Conservation (phyloP, 2,329 filamentous ascomycete species). For the Fusarium austroafricanum region DNA sequence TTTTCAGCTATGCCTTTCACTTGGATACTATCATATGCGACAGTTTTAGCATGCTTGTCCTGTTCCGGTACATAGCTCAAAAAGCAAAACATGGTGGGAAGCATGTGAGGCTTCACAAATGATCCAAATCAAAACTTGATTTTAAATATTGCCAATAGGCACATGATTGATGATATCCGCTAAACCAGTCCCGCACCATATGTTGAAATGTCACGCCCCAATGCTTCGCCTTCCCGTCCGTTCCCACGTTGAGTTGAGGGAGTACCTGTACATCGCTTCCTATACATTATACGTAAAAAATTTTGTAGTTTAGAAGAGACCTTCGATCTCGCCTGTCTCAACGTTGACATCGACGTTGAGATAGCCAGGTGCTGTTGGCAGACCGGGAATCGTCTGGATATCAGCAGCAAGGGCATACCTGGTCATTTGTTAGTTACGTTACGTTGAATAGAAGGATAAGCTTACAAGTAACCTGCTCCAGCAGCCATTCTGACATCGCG, state of each 20-base stretch:
- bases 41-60: not conserved
- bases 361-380: constrained; percentile 95
- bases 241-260: constrained; percentile 48
- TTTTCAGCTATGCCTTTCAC: constrained; percentile 3
- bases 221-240: constrained; percentile 41
- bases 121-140: constrained; percentile 16
- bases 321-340: constrained; percentile 87
- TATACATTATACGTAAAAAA: constrained; percentile 6
- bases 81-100: not conserved
- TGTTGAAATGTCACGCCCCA: constrained; percentile 48
- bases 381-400: constrained; percentile 96
- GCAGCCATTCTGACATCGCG: constrained; percentile 93
- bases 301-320: constrained; percentile 77
- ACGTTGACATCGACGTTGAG: constrained; percentile 89
- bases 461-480: constrained; percentile 90
- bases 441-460: constrained; percentile 34
- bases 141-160: constrained; percentile 30
- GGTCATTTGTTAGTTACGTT: constrained; percentile 51
- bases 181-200: constrained; percentile 39
- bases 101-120: not conserved
- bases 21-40: not conserved
- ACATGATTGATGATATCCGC: constrained; percentile 29
- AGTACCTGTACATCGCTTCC: constrained; percentile 20
- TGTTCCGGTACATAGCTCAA: not conserved
- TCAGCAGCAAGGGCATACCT: constrained; percentile 94